Conservation (phyloP, 148 eudicot genomes). For the Drosera capensis region DNA sequence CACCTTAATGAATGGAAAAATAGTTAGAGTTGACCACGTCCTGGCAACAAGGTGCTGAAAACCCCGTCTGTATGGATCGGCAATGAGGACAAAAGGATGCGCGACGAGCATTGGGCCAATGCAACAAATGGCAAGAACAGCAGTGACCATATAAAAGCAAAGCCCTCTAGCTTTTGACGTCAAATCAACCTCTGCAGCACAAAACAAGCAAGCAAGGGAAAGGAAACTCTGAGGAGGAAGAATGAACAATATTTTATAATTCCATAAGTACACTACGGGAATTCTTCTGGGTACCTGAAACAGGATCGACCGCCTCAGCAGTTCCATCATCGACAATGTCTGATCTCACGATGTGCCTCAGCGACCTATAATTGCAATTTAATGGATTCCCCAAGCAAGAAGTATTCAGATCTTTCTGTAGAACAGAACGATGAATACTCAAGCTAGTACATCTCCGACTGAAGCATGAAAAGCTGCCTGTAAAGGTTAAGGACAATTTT, state of each 20-base stretch:
- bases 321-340: conserved; percentile 49
- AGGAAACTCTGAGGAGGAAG: background rate
- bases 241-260: conserved; percentile 1
- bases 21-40: conserved; percentile 54
- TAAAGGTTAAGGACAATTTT: conserved; percentile 11
- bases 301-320: conserved; percentile 33
- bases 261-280: too few species aligned
- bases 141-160: conserved; percentile 53
- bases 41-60: conserved; percentile 62
- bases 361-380: conserved; percentile 9
- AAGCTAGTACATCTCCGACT: conserved; percentile 11
- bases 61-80: conserved; percentile 62
- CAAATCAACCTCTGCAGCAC: conserved; percentile 34
- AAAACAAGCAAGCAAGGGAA: background rate
- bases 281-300: conserved; percentile 34
- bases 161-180: conserved; percentile 51
- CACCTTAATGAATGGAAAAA: conserved; percentile 53
- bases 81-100: conserved; percentile 74
- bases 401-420: conserved; percentile 10
- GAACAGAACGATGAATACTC: conserved; percentile 12
- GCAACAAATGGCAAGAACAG: conserved; percentile 39
- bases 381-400: conserved; percentile 9
- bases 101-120: conserved; percentile 65
- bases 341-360: conserved; percentile 40
- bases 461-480: conserved; percentile 13